Base-by-base conservation (phyloP, 2,329 filamentous ascomycete species). In the Fusarium odoratissimum region DNA sequence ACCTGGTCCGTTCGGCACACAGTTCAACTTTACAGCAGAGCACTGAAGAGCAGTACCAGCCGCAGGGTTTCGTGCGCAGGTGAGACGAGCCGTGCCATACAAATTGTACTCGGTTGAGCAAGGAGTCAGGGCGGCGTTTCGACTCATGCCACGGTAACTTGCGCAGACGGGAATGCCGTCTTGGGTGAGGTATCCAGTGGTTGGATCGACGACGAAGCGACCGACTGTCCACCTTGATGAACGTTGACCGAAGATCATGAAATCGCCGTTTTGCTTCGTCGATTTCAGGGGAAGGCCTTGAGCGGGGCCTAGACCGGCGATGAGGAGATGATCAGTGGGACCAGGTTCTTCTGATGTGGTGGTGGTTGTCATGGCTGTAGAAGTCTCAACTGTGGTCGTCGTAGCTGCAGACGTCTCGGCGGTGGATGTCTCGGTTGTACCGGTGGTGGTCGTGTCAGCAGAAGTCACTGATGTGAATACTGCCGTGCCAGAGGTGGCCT, bases 361-460 rank as follows among this genome's bases (percentile, higher is more conserved):
- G 14, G 37, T 55, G 2, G 37, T 41, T 42, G 37, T 8, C 1
- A 41, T 2, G 14, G 21, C 37, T 13, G 51, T 31, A n/a, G 51
- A 55, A 16, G 19, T 2, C 25, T 46, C 44, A 21, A 8, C 1
- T 0, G 13, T 10, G 19, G 44, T 46, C 0, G 19, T 30, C 13
- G 45, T 48, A 31, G 14, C 6, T n/a, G 0, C 13, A 12, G 7
- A 31, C 3, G 52, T 42, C 25, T 55, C 28, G 2, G 17, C 21
- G 10, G 14, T 28, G 0, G 51, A 7, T 23, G 25, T 41, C 14
- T 41, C 25, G 13, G 35, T 40, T 14, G 37, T 6, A 0, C 4
- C 9, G 7, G 51, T 13, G 8, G 37, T 31, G 3, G 21, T 55
- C 3, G 51, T 3, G 4, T 5, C 35, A 31, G 10, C 25, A 41